Conservation (phyloP, 345 rosid species). For the Excoecaria agallocha region DNA sequence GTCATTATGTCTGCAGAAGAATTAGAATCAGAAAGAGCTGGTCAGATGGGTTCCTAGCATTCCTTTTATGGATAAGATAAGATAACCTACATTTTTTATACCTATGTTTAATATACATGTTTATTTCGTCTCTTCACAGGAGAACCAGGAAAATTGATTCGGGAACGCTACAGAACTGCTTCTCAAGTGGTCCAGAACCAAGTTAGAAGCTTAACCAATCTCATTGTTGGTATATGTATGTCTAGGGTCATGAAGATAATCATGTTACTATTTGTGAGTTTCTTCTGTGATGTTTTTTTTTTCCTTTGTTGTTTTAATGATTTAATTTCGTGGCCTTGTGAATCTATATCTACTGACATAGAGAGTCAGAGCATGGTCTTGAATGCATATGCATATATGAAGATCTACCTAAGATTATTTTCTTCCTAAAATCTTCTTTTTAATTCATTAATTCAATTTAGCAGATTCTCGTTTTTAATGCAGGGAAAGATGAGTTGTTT, state of each 20-base stretch:
- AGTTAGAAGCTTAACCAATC: conserved; percentile 68
- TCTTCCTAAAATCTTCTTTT: not conserved
- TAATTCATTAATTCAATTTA: not conserved
- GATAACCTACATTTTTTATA: too few relatives aligned
- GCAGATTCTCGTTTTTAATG: conserved; percentile 25
- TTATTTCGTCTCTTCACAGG: conserved; percentile 41
- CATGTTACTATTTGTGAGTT: conserved; percentile 12
- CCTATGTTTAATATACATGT: not conserved
- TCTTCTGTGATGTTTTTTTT: not conserved
- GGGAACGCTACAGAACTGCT: conserved; percentile 95
- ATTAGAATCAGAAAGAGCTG: conserved; percentile 91
- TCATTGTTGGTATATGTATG: conserved; percentile 43
- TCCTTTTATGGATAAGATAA: not conserved
- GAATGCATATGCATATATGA: not conserved
- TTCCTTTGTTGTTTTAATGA: too few relatives aligned
- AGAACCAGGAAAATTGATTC: conserved; percentile 86
- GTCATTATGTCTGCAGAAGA: conserved; percentile 97
- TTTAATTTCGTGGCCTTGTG: not conserved
- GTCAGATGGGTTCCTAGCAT: conserved; percentile 37
- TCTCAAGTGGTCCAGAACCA: conserved; percentile 97
- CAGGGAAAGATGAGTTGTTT: conserved; percentile 99
- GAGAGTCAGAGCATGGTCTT: not conserved
- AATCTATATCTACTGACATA: not conserved
- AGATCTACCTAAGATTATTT: not conserved
- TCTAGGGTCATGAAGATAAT: conserved; percentile 31